Conservation (phyloP, 2,329 filamentous ascomycete genomes). For the Aspergillus fumigatiaffinis region DNA sequence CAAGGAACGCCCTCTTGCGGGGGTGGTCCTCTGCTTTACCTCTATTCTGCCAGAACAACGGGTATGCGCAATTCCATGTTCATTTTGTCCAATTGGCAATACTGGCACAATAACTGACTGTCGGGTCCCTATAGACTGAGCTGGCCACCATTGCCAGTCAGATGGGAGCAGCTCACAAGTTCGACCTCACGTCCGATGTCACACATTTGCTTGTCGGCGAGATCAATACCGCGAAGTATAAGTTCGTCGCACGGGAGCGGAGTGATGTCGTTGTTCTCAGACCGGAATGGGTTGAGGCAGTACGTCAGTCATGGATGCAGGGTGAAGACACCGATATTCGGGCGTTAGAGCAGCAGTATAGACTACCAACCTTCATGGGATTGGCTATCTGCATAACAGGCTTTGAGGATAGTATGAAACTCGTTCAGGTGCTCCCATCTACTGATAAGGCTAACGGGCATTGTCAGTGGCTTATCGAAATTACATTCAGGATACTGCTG, state of each 20-base stretch:
- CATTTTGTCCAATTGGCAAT: neutral
- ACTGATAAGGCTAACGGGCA: constrained; percentile 4
- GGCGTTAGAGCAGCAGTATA: constrained; percentile 60
- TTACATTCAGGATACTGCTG: constrained; percentile 64
- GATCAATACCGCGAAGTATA: constrained; percentile 88
- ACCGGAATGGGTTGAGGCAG: constrained; percentile 77
- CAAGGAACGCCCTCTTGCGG: constrained; percentile 61
- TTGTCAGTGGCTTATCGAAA: constrained; percentile 60
- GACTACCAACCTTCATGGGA: constrained; percentile 44
- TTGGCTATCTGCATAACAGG: constrained; percentile 66
- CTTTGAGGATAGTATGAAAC: constrained; percentile 58
- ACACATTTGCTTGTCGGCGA: constrained; percentile 91
- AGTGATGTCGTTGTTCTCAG: constrained; percentile 80
- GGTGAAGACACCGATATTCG: constrained; percentile 71
- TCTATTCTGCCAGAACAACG: constrained; percentile 75
- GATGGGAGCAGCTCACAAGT: constrained; percentile 82
- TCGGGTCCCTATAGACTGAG: constrained; percentile 30
- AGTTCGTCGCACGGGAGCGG: constrained; percentile 85
- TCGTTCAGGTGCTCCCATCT: constrained; percentile 3
- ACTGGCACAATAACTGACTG: neutral
- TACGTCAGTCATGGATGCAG: constrained; percentile 74
- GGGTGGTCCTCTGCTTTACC: constrained; percentile 81
- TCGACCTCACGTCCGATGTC: constrained; percentile 91
- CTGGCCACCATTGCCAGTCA: constrained; percentile 55
- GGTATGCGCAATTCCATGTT: constrained; percentile 47